phyloP scores from a whole-genome alignment of 2,329 filamentous ascomycete genomes.

The Endoconidiophora polonica region DNA sequence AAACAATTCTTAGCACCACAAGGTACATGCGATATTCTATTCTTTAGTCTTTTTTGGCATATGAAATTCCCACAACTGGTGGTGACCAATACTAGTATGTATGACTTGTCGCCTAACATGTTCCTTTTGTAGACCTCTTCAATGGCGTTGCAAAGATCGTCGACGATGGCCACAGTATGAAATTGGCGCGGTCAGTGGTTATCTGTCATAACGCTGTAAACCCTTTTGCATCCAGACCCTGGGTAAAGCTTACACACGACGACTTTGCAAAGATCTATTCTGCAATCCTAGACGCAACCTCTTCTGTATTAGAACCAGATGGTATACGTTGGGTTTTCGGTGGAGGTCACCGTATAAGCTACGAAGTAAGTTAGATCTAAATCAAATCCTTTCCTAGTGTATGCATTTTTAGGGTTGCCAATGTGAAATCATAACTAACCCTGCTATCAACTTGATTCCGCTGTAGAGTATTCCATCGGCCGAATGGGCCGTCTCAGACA shows the following conservation, averaged over 20 bases:
- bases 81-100: constrained; percentile 22
- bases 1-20: constrained; percentile 22
- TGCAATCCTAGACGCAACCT: constrained; percentile 2
- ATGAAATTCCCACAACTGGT: constrained; percentile 15
- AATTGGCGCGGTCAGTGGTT: constrained; percentile 53
- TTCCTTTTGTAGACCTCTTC: constrained; percentile 24
- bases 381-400: too few relatives aligned
- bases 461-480: not conserved
- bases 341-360: constrained; percentile 10
- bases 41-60: too few relatives aligned
- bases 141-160: constrained; percentile 29
- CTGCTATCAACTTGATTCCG: not conserved
- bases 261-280: constrained; percentile 17
- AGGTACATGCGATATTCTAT: too few relatives aligned
- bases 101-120: not conserved
- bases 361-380: constrained; percentile 2
- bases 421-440: too few relatives aligned
- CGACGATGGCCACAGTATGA: constrained; percentile 72
- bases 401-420: too few relatives aligned
- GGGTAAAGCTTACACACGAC: constrained; percentile 36
- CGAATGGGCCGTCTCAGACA: not conserved
- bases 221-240: constrained; percentile 28
- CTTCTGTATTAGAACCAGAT: not conserved
- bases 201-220: constrained; percentile 39
- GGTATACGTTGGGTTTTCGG: constrained; percentile 5